Base-by-base conservation (phyloP, 768 basidiomycete genomes). In the Clathrus columnatus region DNA sequence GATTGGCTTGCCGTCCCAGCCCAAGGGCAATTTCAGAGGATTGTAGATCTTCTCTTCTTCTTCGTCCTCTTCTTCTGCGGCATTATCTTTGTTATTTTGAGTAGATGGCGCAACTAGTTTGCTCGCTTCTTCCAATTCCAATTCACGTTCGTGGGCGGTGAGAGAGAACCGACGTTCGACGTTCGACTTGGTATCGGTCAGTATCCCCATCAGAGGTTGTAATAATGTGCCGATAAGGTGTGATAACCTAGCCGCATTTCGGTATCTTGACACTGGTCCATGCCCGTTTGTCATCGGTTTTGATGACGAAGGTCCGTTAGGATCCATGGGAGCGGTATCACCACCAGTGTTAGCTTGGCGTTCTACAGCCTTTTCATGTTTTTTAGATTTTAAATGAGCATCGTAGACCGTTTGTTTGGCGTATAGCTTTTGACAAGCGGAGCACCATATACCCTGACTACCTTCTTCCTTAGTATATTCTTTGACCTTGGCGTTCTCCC, bases 1-100 rank as follows among this genome's bases (percentile, higher is more conserved):
- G 64, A 99, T 99, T 18, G 96, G 96, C 66, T 98, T 98, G 28
- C 95, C 94, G 65, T 99, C 96, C 93, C 93, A 97, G 4, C 92
- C 92, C 20, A 97, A 76, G 14, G 96, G 96, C 42, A 98, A 74
- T 72, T 98, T 98, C 49, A 98, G 80, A 46, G 96, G 96, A 62
- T 99, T 99, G 71, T 98, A 99, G 29, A 99, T 93, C 61, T 91
- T 82, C 64, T 93, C 95, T 63, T 98, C 93, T 61, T 91, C 93
- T 60, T 94, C 93, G 47, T 94, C 92, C 57, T 95, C 92, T 53
- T 87, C 85, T 7, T 72, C 70, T 32, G 72, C 82, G 16, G 72
- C 72, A 2, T 64, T 74, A 5, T 72, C 80, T 51, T 73, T 79
- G 11, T 73, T 67, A 2, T 75, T 71, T 42, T 73, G 70, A 26